These are phyloP conservation scores for Haplosporangium gracile DNA, from an alignment of 192 early-diverging fungal genomes.

Conservation along the genomic window DNA sequence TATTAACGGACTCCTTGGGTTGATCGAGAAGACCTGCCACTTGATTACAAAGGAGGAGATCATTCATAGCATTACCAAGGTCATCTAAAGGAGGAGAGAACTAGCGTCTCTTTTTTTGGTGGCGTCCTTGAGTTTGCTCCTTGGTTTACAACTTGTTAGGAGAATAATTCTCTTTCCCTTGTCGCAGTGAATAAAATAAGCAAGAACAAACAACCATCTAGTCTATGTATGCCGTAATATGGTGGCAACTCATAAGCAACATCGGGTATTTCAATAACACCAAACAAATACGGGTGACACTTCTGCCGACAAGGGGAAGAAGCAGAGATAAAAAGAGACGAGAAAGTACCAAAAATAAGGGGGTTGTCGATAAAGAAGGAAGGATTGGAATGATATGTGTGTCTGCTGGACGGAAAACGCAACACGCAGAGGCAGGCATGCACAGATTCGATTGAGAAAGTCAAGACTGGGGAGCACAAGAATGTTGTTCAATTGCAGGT, in stretches of 20 bases:
- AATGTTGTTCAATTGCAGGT: not conserved
- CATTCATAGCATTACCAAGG: conserved; percentile 84
- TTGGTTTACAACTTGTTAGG: not conserved
- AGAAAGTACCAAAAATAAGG: no score
- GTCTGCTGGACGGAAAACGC: not conserved
- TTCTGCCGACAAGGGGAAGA: no score
- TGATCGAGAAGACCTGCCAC: conserved; percentile 97
- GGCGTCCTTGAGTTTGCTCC: not conserved
- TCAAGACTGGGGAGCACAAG: not conserved
- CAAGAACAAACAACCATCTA: no score
- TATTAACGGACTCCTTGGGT: conserved; percentile 86
- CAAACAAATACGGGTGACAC: no score
- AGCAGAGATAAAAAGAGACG: no score
- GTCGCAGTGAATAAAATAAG: no score
- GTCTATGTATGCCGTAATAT: no score
- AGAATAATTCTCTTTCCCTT: not conserved
- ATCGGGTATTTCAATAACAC: no score
- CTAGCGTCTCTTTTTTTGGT: not conserved
- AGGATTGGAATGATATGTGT: not conserved
- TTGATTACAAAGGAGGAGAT: conserved; percentile 93
- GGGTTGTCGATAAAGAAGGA: no score
- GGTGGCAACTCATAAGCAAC: no score
- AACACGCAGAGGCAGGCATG: not conserved
- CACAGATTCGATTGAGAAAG: not conserved
- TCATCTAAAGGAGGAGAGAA: conserved; percentile 31